phyloP scores from a whole-genome alignment of 2,329 filamentous ascomycete species.

The Mariannaea elegans region DNA sequence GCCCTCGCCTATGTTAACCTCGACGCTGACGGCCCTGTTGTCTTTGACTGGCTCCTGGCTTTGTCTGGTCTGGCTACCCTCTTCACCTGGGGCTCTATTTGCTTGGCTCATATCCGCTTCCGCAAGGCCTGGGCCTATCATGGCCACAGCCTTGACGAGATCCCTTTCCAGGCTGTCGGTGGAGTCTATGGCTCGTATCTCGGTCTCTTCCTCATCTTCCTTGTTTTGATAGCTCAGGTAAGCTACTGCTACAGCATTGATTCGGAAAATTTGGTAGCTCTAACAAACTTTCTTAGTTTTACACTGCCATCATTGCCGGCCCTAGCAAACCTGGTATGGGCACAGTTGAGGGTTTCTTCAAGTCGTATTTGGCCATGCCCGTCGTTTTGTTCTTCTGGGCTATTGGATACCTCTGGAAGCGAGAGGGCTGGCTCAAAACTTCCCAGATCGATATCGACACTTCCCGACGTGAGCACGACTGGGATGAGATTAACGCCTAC shows the following conservation, averaged over 20 bases:
- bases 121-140: constrained; percentile 67
- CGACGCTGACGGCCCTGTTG: constrained; percentile 55
- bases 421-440: constrained; percentile 65
- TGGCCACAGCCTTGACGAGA: constrained; percentile 70
- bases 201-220: constrained; percentile 64
- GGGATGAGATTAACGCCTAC: constrained; percentile 68
- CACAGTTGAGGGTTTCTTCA: constrained; percentile 63
- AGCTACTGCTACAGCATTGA: constrained; percentile 29
- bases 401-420: constrained; percentile 72
- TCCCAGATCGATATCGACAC: constrained; percentile 74
- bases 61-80: constrained; percentile 70
- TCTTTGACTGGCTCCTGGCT: constrained; percentile 72
- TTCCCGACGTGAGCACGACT: constrained; percentile 72
- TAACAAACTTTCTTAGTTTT: constrained; percentile 50
- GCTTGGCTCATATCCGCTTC: constrained; percentile 71
- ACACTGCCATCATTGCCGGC: constrained; percentile 55
- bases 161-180: constrained; percentile 69
- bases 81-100: constrained; percentile 74
- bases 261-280: not conserved
- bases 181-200: constrained; percentile 72
- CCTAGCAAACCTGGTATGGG: constrained; percentile 44
- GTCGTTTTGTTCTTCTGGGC: constrained; percentile 66
- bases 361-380: constrained; percentile 62
- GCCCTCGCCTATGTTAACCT: constrained; percentile 59
- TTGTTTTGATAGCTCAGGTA: constrained; percentile 65